Percentiles rank a stretch among this genome's conserved stretches.
Evolutionary conservation across 192 early-diverging fungal genomes (phyloP).

Genomic region (Phycomyces blakesleeanus): DNA sequence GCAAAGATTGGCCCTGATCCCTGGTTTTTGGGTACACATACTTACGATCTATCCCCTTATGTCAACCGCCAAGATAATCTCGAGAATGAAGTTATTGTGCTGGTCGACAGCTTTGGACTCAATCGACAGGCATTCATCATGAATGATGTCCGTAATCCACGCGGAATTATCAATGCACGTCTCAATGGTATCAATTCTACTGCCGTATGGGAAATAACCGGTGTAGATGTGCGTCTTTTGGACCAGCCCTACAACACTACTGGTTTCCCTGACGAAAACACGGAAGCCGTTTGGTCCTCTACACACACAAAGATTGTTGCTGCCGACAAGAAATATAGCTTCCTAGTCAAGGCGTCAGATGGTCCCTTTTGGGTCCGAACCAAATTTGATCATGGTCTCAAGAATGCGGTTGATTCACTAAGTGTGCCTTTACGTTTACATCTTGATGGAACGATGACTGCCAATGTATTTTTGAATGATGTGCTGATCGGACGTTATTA

Average conservation of each 20-base stretch:
- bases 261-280: conserved; percentile 72
- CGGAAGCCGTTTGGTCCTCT: conserved; percentile 38
- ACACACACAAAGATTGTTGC: conserved; percentile 2
- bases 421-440: conserved; percentile 61
- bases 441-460: conserved; percentile 63
- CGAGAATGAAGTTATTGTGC: conserved; percentile 63
- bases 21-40: conserved; percentile 49
- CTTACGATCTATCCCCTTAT: conserved; percentile 51
- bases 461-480: conserved; percentile 66
- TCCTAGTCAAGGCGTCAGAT: conserved; percentile 2
- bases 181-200: conserved; percentile 51
- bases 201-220: conserved; percentile 62
- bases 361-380: conserved; percentile 32
- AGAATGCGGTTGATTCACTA: conserved; percentile 1
- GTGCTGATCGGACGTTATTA: conserved; percentile 66
- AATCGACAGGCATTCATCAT: conserved; percentile 64
- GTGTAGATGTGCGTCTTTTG: conserved; percentile 68
- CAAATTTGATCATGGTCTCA: conserved; percentile 21
- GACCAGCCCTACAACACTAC: conserved; percentile 56
- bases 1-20: conserved; percentile 73
- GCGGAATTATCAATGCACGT: conserved; percentile 67
- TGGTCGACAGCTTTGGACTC: conserved; percentile 77
- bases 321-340: background rate
- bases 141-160: conserved; percentile 72
- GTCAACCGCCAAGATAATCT: conserved; percentile 41